A percentile compares a stretch with the other conserved stretches of the same genome.
Conservation (phyloP, 306 rosid genomes). For the Fragaria nilgerrensis region DNA sequence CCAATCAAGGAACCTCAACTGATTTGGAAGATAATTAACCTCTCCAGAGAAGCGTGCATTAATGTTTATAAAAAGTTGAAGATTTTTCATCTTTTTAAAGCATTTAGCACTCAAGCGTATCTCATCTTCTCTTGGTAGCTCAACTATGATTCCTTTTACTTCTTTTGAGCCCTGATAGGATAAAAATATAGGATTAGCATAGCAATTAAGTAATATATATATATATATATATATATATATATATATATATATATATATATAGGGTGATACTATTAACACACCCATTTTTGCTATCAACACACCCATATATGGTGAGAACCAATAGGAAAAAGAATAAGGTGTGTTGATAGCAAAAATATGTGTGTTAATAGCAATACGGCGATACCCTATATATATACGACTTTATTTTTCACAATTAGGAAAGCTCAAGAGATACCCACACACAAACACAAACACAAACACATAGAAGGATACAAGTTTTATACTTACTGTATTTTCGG, state of each 20-base stretch:
- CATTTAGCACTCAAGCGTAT: background rate
- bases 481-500: background rate
- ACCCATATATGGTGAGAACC: no score
- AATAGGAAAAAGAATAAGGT: no score
- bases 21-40: background rate
- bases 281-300: no score
- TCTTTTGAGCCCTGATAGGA: background rate
- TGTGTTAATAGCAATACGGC: no score
- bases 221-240: no score
- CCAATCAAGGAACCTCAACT: background rate
- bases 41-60: background rate
- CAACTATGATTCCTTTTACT: background rate
- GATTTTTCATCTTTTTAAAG: conserved; percentile 9
- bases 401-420: no score
- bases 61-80: conserved; percentile 14
- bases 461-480: background rate
- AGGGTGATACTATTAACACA: no score
- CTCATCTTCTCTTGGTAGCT: background rate
- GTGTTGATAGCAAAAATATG: no score
- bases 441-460: background rate
- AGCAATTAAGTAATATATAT: no score
- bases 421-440: background rate
- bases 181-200: no score
- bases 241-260: no score
- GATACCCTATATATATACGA: no score